Conservation (phyloP, 305 asterid species). For the Solanum chacoense region DNA sequence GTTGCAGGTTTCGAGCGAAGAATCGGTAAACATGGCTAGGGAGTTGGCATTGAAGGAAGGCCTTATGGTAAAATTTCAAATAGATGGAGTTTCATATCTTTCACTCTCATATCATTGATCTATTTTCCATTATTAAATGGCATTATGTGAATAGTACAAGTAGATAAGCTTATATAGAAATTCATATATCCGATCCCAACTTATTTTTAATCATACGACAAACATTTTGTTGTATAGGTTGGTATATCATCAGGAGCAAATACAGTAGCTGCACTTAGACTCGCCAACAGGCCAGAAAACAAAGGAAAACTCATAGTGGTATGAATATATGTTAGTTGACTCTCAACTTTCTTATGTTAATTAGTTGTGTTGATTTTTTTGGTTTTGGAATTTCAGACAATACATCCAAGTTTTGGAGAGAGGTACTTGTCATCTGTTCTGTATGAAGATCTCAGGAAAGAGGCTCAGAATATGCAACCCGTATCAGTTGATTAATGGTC, state of each 20-base stretch:
- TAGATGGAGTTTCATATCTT: background rate
- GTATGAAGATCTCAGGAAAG: slow-evolving; percentile 71
- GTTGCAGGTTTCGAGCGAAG: slow-evolving; percentile 84
- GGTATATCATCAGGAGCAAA: slow-evolving; percentile 99
- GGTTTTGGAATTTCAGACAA: slow-evolving; percentile 36
- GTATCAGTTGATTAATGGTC: slow-evolving; percentile 65
- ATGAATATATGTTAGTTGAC: slow-evolving; percentile 5
- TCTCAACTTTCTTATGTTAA: background rate
- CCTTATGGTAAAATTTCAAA: slow-evolving; percentile 35
- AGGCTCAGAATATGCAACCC: slow-evolving; percentile 80
- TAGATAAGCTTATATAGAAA: background rate
- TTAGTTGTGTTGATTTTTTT: background rate
- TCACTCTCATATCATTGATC: background rate
- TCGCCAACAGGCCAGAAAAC: slow-evolving; percentile 81
- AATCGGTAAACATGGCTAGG: slow-evolving; percentile 82
- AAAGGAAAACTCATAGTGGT: slow-evolving; percentile 95
- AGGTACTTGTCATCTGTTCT: slow-evolving; percentile 80
- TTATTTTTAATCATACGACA: background rate
- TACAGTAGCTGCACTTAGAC: slow-evolving; percentile 79
- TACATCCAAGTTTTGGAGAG: slow-evolving; percentile 91
- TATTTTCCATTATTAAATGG: background rate
- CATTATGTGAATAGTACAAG: background rate
- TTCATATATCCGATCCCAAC: background rate
- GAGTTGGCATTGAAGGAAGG: slow-evolving; percentile 85
- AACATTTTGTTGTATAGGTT: slow-evolving; percentile 31